A percentile compares a stretch with the other conserved stretches of the same genome.
These are phyloP conservation scores for Camelina neglecta DNA, from an alignment of 345 rosid species.

Conservation along the genomic window DNA sequence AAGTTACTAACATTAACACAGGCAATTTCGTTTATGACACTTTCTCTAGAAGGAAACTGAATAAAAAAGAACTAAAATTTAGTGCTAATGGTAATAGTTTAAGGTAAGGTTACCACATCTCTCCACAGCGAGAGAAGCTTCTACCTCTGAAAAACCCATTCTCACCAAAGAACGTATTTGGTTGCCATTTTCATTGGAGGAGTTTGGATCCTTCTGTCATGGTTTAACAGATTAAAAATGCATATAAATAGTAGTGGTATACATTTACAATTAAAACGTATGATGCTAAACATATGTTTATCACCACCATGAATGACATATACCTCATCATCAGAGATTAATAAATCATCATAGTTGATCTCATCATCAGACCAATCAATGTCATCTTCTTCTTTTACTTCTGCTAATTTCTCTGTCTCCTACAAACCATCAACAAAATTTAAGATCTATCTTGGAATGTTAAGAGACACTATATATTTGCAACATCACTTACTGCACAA, in stretches of 20 bases:
- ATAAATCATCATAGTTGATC: slow-evolving; percentile 57
- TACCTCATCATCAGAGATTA: slow-evolving; percentile 71
- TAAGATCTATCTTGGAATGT: neutral
- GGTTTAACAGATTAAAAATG: slow-evolving; percentile 46
- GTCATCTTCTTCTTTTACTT: slow-evolving; percentile 44
- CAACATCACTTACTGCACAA: slow-evolving; percentile 49
- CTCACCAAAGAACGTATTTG: slow-evolving; percentile 48
- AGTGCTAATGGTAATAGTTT: neutral
- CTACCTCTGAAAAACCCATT: slow-evolving; percentile 74
- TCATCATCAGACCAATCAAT: slow-evolving; percentile 55
- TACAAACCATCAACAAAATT: slow-evolving; percentile 43
- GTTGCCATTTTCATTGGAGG: slow-evolving; percentile 47
- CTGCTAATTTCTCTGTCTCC: slow-evolving; percentile 61
- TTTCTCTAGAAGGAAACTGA: slow-evolving; percentile 2
- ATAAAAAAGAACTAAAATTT: neutral
- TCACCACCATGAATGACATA: slow-evolving; percentile 6
- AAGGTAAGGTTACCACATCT: slow-evolving; percentile 72
- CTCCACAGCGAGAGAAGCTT: slow-evolving; percentile 74
- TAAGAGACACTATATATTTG: neutral
- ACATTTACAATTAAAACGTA: neutral
- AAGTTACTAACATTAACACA: slow-evolving; percentile 7
- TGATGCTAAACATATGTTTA: neutral
- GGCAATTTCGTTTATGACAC: slow-evolving; percentile 6
- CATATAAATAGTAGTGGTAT: slow-evolving; percentile 7
- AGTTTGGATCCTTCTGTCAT: slow-evolving; percentile 35